phyloP scores from a whole-genome alignment of 495 filamentous ascomycete species.

The Xanthoparmelia taractica region DNA sequence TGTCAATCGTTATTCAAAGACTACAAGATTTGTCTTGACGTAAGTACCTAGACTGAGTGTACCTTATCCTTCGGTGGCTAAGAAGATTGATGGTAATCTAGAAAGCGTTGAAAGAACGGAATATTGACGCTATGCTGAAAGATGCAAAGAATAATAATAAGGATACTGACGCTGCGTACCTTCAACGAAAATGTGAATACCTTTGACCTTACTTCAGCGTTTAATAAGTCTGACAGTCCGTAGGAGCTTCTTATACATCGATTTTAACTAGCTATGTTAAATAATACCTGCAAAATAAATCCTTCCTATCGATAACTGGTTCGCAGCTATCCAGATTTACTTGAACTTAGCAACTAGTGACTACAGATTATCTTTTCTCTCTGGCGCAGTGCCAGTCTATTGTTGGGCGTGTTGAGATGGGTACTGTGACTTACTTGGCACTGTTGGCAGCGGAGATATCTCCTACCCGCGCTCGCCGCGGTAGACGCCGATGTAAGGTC shows the following conservation, averaged over 20 bases:
- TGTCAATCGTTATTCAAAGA: slow-evolving; percentile 76
- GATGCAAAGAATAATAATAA: slow-evolving; percentile 75
- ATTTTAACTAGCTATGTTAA: no score
- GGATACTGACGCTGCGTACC: slow-evolving; percentile 68
- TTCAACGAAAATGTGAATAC: slow-evolving; percentile 45
- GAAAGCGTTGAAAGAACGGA: slow-evolving; percentile 73
- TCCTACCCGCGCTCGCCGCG: not conserved
- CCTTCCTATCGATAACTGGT: no score
- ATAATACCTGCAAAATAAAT: no score
- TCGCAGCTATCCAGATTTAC: no score
- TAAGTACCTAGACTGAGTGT: slow-evolving; percentile 37
- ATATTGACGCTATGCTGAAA: slow-evolving; percentile 79
- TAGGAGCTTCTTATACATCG: no score
- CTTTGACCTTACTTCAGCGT: no score
- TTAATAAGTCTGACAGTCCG: no score
- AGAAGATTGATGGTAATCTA: slow-evolving; percentile 31
- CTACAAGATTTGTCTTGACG: slow-evolving; percentile 73
- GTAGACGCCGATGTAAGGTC: not conserved
- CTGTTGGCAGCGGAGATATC: not conserved
- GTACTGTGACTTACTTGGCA: no score
- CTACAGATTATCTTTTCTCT: not conserved
- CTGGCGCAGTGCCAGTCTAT: no score
- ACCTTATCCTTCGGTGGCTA: not conserved
- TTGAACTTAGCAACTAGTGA: no score
- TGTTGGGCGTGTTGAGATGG: no score